Conservation (phyloP, 2,329 filamentous ascomycete genomes). For the Alternaria sp. region DNA sequence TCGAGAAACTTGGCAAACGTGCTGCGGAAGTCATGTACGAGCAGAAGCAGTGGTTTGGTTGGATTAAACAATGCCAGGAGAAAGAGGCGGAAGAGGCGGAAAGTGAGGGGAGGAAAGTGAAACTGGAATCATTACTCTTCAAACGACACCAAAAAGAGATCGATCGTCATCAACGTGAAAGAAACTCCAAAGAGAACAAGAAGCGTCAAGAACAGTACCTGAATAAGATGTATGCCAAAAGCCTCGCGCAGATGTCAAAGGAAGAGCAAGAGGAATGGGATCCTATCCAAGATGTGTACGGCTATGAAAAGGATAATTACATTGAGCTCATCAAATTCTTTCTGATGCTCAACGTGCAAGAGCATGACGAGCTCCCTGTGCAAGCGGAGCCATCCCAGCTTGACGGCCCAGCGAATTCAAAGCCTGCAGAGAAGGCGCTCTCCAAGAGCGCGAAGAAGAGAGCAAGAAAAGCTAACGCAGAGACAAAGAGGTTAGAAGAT, state of each 20-base stretch:
- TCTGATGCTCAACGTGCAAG: constrained; percentile 51
- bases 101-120: constrained; percentile 60
- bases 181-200: constrained; percentile 25
- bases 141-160: constrained; percentile 50
- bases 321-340: constrained; percentile 58
- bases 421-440: constrained; percentile 22
- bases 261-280: constrained; percentile 56
- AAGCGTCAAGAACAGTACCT: constrained; percentile 57
- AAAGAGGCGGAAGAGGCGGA: constrained; percentile 57
- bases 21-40: constrained; percentile 56
- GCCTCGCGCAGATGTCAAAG: constrained; percentile 49
- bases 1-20: constrained; percentile 56
- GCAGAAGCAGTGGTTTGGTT: constrained; percentile 60
- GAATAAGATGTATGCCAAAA: constrained; percentile 54
- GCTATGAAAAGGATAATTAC: constrained; percentile 56
- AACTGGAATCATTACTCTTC: constrained; percentile 53
- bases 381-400: not conserved
- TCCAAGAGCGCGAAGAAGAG: constrained; percentile 47
- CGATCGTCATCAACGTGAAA: constrained; percentile 50
- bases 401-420: constrained; percentile 1
- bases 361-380: constrained; percentile 7
- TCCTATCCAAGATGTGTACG: constrained; percentile 58
- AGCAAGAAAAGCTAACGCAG: constrained; percentile 38
- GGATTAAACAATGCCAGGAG: constrained; percentile 56
- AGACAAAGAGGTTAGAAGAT: constrained; percentile 28